Evolutionary conservation across 2,329 filamentous ascomycete species (phyloP).

Genomic region (Microsporum ferrugineum): DNA sequence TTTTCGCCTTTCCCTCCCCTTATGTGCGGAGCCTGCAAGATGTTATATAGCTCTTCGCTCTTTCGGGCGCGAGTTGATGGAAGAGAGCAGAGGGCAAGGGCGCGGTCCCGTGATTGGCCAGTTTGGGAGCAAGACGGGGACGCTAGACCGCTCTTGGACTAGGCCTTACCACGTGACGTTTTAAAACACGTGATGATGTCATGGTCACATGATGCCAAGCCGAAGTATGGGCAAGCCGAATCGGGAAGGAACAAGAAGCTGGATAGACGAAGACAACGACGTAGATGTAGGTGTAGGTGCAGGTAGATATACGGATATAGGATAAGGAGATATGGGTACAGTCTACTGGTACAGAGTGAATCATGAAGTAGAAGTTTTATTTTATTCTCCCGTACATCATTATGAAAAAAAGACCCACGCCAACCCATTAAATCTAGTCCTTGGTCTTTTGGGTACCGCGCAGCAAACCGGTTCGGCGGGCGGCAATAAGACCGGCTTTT

Average conservation of each 20-base stretch:
- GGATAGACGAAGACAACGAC: not conserved
- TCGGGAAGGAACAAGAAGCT: not conserved
- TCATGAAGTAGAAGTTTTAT: not conserved
- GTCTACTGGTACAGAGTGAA: not conserved
- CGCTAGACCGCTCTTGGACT: not conserved
- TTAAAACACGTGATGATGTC: not conserved
- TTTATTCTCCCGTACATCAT: slow-evolving; percentile 9
- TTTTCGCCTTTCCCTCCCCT: no score
- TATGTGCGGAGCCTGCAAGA: not conserved
- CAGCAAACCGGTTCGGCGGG: slow-evolving; percentile 97
- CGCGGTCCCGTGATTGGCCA: slow-evolving; percentile 24
- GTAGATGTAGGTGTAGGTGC: not conserved
- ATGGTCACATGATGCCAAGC: not conserved
- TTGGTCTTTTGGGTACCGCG: slow-evolving; percentile 99
- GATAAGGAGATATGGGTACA: not conserved
- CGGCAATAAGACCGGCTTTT: slow-evolving; percentile 99
- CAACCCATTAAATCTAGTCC: slow-evolving; percentile 60
- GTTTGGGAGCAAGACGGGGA: slow-evolving; percentile 21
- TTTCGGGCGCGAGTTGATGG: slow-evolving; percentile 1
- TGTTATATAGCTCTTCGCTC: slow-evolving; percentile 1
- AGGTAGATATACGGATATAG: not conserved
- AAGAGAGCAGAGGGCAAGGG: slow-evolving; percentile 7
- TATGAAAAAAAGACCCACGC: slow-evolving; percentile 21
- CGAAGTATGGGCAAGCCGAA: not conserved
- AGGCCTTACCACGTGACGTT: not conserved